These are phyloP conservation scores for Colletotrichum chlorophyti DNA, from an alignment of 2,329 filamentous ascomycete genomes.

Conservation along the genomic window DNA sequence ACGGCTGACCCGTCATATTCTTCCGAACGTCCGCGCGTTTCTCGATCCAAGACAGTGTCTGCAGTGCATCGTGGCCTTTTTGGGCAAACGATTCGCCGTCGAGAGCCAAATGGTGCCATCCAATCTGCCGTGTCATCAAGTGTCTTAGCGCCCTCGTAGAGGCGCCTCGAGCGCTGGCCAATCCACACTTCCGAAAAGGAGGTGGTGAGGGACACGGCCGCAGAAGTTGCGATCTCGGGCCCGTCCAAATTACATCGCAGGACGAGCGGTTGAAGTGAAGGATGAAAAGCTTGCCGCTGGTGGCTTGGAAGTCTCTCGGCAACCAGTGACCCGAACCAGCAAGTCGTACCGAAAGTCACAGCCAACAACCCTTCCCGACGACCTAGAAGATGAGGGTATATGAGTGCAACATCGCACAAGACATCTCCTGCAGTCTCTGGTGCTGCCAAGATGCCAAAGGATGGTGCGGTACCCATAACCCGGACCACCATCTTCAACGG, in stretches of 20 bases:
- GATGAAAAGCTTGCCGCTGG: slow-evolving; percentile 1
- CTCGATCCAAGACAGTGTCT: slow-evolving; percentile 12
- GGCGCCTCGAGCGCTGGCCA: slow-evolving; percentile 22
- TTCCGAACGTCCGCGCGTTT: slow-evolving; percentile 1
- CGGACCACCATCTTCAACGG: too few relatives aligned
- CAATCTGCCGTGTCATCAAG: slow-evolving; percentile 6
- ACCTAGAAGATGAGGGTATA: slow-evolving; percentile 2
- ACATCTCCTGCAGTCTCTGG: too few relatives aligned
- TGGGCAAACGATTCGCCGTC: neutral
- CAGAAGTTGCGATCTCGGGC: too few relatives aligned
- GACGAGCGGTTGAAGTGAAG: neutral
- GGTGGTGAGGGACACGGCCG: neutral
- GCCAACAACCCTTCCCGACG: neutral
- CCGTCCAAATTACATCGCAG: neutral
- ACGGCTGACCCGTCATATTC: neutral
- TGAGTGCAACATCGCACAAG: too few relatives aligned
- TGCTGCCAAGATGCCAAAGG: too few relatives aligned
- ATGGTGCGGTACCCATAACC: too few relatives aligned
- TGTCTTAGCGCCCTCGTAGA: slow-evolving; percentile 6
- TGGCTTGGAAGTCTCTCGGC: slow-evolving; percentile 15
- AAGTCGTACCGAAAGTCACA: slow-evolving; percentile 4
- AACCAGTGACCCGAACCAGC: slow-evolving; percentile 17
- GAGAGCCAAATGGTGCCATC: neutral
- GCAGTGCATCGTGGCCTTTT: neutral
- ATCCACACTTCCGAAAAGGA: slow-evolving; percentile 1